Conservation (phyloP, 2,329 filamentous ascomycete genomes). For the Clonostachys byssicola region DNA sequence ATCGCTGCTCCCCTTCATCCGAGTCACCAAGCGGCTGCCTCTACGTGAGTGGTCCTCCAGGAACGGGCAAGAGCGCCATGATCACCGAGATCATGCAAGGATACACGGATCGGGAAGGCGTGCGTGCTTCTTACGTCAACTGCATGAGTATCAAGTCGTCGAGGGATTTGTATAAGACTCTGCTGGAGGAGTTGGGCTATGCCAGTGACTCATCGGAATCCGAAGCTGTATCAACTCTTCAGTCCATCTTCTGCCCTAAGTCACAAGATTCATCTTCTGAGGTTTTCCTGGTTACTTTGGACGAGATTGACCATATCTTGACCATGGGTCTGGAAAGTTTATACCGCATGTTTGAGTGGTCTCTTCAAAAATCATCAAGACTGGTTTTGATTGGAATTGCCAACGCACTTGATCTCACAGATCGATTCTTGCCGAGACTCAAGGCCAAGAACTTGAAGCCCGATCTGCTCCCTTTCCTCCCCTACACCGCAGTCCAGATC, state of each 20-base stretch:
- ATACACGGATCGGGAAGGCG: constrained; percentile 41
- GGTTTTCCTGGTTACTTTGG: constrained; percentile 80
- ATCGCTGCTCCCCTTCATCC: constrained; percentile 48
- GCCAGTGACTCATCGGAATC: constrained; percentile 53
- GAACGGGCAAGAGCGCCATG: constrained; percentile 95
- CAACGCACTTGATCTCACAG: constrained; percentile 92
- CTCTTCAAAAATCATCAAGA: constrained; percentile 72
- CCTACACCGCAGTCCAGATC: constrained; percentile 85
- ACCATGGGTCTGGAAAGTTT: constrained; percentile 84
- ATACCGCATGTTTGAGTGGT: constrained; percentile 97
- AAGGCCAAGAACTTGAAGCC: constrained; percentile 92
- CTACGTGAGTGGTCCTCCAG: constrained; percentile 93
- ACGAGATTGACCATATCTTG: constrained; percentile 93
- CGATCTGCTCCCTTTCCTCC: constrained; percentile 83
- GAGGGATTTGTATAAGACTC: constrained; percentile 75
- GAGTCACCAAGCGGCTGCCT: constrained; percentile 67
- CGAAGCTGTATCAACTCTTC: constrained; percentile 64
- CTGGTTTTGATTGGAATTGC: constrained; percentile 89
- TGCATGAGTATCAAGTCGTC: constrained; percentile 95
- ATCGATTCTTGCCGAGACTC: constrained; percentile 87
- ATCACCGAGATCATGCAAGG: constrained; percentile 72
- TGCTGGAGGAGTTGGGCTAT: constrained; percentile 66
- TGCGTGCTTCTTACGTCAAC: constrained; percentile 80
- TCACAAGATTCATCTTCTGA: constrained; percentile 45
- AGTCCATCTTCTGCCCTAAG: constrained; percentile 65